Evolutionary conservation across 495 filamentous ascomycete species (phyloP).

Genomic region (Aspergillus sparsus): DNA sequence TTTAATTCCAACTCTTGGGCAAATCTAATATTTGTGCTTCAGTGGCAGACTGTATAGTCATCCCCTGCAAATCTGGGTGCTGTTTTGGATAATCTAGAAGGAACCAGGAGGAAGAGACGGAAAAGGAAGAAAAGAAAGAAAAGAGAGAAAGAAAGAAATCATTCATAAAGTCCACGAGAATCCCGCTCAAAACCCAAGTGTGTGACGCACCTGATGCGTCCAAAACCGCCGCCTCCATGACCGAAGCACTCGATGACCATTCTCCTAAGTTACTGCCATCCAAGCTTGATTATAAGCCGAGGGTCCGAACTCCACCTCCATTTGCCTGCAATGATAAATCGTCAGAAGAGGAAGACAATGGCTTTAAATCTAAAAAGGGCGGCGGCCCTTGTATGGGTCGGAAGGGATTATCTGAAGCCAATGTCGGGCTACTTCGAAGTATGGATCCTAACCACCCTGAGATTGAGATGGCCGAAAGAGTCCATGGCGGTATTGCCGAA

Average conservation of each 20-base stretch:
- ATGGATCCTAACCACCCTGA: conserved; percentile 50
- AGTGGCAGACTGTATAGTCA: too few relatives aligned
- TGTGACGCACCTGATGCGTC: conserved; percentile 39
- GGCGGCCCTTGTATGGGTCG: conserved; percentile 22
- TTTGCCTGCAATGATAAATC: conserved; percentile 23
- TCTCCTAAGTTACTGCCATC: conserved; percentile 33
- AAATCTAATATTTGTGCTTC: too few relatives aligned
- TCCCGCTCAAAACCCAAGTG: neutral
- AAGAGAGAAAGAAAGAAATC: neutral
- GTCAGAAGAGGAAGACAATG: conserved; percentile 16
- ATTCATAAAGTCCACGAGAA: conserved; percentile 2
- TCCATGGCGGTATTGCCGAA: too few relatives aligned
- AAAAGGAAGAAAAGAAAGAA: conserved; percentile 13
- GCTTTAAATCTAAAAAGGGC: conserved; percentile 19
- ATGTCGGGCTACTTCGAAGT: conserved; percentile 51
- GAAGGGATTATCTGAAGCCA: conserved; percentile 25
- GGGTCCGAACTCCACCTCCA: conserved; percentile 31
- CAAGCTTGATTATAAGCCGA: conserved; percentile 28
- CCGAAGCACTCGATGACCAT: conserved; percentile 48
- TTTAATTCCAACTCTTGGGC: too few relatives aligned
- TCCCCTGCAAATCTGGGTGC: conserved; percentile 1
- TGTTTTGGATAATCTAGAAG: conserved; percentile 12
- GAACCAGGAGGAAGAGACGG: conserved; percentile 3
- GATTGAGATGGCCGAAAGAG: conserved; percentile 23
- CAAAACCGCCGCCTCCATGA: conserved; percentile 41